Conservation (phyloP, 495 filamentous ascomycete genomes). For the Acidomyces sp. region DNA sequence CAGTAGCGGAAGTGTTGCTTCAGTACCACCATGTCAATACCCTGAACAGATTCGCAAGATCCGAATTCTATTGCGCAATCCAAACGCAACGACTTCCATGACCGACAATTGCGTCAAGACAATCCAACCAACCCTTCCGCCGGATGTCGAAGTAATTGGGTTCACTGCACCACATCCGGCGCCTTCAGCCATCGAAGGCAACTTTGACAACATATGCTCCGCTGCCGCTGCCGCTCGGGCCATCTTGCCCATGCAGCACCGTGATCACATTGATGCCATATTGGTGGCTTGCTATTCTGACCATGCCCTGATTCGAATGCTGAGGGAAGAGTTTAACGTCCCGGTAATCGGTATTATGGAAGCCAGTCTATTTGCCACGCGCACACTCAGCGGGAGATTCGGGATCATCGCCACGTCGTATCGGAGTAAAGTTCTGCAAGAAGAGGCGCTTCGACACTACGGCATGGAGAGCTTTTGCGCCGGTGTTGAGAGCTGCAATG, state of each 20-base stretch:
- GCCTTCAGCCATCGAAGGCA: slow-evolving; percentile 36
- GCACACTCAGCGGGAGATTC: slow-evolving; percentile 23
- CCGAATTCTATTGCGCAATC: slow-evolving; percentile 36
- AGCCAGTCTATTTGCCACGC: slow-evolving; percentile 21
- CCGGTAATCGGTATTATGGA: slow-evolving; percentile 42
- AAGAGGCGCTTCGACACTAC: slow-evolving; percentile 32
- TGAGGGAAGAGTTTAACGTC: slow-evolving; percentile 34
- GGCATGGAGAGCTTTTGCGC: slow-evolving; percentile 31
- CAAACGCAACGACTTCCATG: slow-evolving; percentile 37
- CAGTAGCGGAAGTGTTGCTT: background rate
- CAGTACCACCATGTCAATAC: background rate
- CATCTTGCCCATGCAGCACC: slow-evolving; percentile 26
- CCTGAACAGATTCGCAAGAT: slow-evolving; percentile 19
- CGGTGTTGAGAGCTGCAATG: slow-evolving; percentile 29
- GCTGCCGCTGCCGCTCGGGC: slow-evolving; percentile 31
- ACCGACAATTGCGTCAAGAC: slow-evolving; percentile 33
- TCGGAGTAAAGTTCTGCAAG: slow-evolving; percentile 30
- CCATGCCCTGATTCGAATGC: slow-evolving; percentile 36
- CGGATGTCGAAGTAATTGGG: slow-evolving; percentile 32
- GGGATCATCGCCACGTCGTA: slow-evolving; percentile 31
- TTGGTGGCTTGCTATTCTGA: slow-evolving; percentile 39
- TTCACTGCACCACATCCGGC: slow-evolving; percentile 35
- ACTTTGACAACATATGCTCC: slow-evolving; percentile 34
- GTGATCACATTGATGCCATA: slow-evolving; percentile 34
- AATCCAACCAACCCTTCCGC: slow-evolving; percentile 30